Evolutionary conservation across 2,329 filamentous ascomycete species (phyloP).

Genomic region (Cladosporium sp.): DNA sequence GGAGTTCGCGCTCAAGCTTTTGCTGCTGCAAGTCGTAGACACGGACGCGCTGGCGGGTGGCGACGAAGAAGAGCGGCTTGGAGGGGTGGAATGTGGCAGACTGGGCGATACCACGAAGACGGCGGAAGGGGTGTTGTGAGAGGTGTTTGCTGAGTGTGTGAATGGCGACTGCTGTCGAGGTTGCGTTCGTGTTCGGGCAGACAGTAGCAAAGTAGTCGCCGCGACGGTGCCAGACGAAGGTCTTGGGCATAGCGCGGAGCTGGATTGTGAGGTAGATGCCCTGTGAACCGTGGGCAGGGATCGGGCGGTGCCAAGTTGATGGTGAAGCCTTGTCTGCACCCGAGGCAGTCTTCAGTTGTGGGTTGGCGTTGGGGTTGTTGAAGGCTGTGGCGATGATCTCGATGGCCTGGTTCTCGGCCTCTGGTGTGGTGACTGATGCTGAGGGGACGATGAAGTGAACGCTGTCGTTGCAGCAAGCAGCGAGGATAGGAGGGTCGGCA

Average conservation of each 20-base stretch:
- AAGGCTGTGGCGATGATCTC: slow-evolving; percentile 65
- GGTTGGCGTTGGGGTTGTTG: slow-evolving; percentile 76
- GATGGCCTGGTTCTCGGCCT: slow-evolving; percentile 37
- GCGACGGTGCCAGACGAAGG: slow-evolving; percentile 87
- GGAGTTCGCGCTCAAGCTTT: slow-evolving; percentile 87
- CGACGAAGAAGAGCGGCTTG: slow-evolving; percentile 91
- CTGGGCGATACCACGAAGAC: slow-evolving; percentile 73
- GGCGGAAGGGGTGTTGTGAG: slow-evolving; percentile 90
- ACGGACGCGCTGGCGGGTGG: slow-evolving; percentile 88
- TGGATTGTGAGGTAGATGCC: slow-evolving; percentile 80
- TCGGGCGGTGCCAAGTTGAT: slow-evolving; percentile 81
- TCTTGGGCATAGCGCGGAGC: slow-evolving; percentile 69
- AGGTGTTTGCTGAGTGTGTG: slow-evolving; percentile 94
- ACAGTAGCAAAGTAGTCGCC: slow-evolving; percentile 95
- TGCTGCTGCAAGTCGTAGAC: slow-evolving; percentile 92
- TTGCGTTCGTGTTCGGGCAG: slow-evolving; percentile 71
- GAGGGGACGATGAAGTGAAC: slow-evolving; percentile 77
- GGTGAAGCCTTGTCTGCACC: slow-evolving; percentile 68
- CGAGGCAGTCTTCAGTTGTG: slow-evolving; percentile 49
- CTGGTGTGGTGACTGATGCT: slow-evolving; percentile 66
- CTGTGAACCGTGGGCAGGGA: slow-evolving; percentile 68
- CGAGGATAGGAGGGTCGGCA: slow-evolving; percentile 76
- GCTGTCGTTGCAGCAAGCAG: slow-evolving; percentile 80
- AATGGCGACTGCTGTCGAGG: slow-evolving; percentile 74
- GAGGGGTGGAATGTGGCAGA: slow-evolving; percentile 93